phyloP scores from a whole-genome alignment of 2,329 filamentous ascomycete species.

The Hypoxylon sp. region DNA sequence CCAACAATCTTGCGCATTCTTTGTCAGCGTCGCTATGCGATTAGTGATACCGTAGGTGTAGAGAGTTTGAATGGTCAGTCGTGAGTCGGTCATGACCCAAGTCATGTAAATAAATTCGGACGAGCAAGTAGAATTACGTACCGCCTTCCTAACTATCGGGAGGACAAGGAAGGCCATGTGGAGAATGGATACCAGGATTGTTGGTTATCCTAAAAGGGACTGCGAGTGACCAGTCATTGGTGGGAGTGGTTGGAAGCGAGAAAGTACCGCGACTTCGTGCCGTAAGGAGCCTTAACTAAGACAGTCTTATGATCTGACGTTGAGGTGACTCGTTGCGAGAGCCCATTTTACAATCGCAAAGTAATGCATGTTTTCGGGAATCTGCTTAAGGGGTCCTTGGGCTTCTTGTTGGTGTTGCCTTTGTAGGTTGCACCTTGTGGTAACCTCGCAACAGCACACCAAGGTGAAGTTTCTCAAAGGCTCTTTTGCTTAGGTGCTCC shows the following conservation, averaged over 20 bases:
- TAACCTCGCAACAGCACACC: constrained; percentile 26
- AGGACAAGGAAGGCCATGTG: constrained; percentile 43
- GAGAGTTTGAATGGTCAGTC: constrained; percentile 9
- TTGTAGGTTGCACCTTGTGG: constrained; percentile 35
- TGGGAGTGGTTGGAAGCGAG: constrained; percentile 44
- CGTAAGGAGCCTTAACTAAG: constrained; percentile 33
- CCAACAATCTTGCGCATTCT: constrained; percentile 6
- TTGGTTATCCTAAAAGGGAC: constrained; percentile 46
- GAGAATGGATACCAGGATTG: constrained; percentile 39
- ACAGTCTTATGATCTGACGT: constrained; percentile 44
- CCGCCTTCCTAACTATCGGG: constrained; percentile 22
- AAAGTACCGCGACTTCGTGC: constrained; percentile 42
- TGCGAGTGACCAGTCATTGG: constrained; percentile 39
- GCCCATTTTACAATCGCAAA: constrained; percentile 31
- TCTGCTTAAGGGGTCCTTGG: constrained; percentile 36
- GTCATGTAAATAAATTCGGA: constrained; percentile 19
- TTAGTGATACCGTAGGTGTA: constrained; percentile 6
- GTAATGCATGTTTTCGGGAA: constrained; percentile 40
- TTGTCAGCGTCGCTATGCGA: constrained; percentile 16
- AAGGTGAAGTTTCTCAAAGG: constrained; percentile 22
- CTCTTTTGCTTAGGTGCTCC: constrained; percentile 17
- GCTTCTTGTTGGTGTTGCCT: constrained; percentile 30
- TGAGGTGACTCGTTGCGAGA: constrained; percentile 29
- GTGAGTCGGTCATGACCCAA: constrained; percentile 2
- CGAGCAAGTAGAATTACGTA: constrained; percentile 34